Conservation (phyloP, 2,329 filamentous ascomycete genomes). For the Fusarium tricinctum region DNA sequence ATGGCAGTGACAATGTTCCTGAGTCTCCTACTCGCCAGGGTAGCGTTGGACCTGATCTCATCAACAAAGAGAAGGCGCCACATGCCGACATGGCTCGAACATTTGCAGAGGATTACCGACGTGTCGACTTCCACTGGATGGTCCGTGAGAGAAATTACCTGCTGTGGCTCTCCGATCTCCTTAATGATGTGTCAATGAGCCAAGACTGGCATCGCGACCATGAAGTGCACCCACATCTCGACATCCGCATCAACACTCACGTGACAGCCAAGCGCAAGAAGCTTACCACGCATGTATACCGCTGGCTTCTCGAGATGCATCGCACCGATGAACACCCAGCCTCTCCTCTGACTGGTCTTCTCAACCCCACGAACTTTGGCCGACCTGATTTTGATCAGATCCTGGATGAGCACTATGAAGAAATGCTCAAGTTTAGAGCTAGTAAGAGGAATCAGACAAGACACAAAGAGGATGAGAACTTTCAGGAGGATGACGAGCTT, state of each 20-base stretch:
- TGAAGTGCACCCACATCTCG: slow-evolving; percentile 57
- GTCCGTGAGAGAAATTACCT: slow-evolving; percentile 70
- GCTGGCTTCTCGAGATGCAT: slow-evolving; percentile 69
- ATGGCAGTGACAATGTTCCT: not conserved
- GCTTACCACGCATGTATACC: slow-evolving; percentile 67
- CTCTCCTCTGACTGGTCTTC: slow-evolving; percentile 67
- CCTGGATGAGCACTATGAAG: slow-evolving; percentile 67
- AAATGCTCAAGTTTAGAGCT: slow-evolving; percentile 60
- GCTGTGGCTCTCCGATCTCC: slow-evolving; percentile 69
- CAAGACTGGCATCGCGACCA: slow-evolving; percentile 57
- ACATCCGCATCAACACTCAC: slow-evolving; percentile 69
- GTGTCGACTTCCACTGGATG: slow-evolving; percentile 73
- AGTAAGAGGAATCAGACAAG: slow-evolving; percentile 28
- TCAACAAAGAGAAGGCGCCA: slow-evolving; percentile 35
- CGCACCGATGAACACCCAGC: slow-evolving; percentile 65
- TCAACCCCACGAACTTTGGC: slow-evolving; percentile 68
- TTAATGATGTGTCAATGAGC: slow-evolving; percentile 62
- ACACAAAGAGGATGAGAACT: slow-evolving; percentile 5
- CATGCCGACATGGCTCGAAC: slow-evolving; percentile 39
- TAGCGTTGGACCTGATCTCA: slow-evolving; percentile 8
- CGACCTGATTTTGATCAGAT: slow-evolving; percentile 67
- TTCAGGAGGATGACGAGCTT: slow-evolving; percentile 53
- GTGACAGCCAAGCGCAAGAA: slow-evolving; percentile 68
- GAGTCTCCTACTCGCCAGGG: slow-evolving; percentile 5
- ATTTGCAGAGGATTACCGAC: slow-evolving; percentile 59